A percentile compares a stretch with the other conserved stretches of the same genome.
Evolutionary conservation across 352 stramenopile species (phyloP).

Genomic region (Phytophthora meadii): DNA sequence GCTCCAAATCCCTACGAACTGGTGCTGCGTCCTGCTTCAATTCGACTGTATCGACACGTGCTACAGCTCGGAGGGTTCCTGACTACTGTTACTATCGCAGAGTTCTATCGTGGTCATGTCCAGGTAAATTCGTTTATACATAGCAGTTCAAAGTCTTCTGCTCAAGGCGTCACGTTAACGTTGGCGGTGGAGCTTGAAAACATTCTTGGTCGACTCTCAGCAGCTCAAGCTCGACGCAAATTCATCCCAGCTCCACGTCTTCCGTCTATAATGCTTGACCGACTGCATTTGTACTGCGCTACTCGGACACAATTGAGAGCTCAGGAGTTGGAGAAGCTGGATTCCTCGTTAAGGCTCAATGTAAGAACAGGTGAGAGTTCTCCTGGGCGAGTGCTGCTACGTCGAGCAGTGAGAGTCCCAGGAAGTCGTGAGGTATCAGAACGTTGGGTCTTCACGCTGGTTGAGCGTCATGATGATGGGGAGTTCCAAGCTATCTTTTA

Average conservation of each 20-base stretch:
- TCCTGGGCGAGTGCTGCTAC: constrained; percentile 35
- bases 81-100: constrained; percentile 64
- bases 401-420: constrained; percentile 31
- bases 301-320: constrained; percentile 25
- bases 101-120: constrained; percentile 64
- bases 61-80: constrained; percentile 54
- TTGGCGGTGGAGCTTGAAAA: constrained; percentile 59
- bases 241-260: constrained; percentile 45
- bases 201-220: constrained; percentile 60
- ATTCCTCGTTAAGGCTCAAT: constrained; percentile 17
- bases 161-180: constrained; percentile 14
- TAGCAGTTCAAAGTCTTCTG: constrained; percentile 8
- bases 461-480: constrained; percentile 23
- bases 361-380: constrained; percentile 29
- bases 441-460: constrained; percentile 35
- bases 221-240: constrained; percentile 31
- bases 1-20: constrained; percentile 39
- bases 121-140: constrained; percentile 71
- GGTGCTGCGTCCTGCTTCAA: constrained; percentile 49
- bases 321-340: constrained; percentile 8
- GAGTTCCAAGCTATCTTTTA: constrained; percentile 38
- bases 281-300: constrained; percentile 59
- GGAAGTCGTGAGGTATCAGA: background rate
- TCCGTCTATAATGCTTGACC: constrained; percentile 61
- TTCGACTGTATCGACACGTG: constrained; percentile 63